phyloP scores from a whole-genome alignment of 164 flowering plant genomes.

The Paratinospora sagittata region DNA sequence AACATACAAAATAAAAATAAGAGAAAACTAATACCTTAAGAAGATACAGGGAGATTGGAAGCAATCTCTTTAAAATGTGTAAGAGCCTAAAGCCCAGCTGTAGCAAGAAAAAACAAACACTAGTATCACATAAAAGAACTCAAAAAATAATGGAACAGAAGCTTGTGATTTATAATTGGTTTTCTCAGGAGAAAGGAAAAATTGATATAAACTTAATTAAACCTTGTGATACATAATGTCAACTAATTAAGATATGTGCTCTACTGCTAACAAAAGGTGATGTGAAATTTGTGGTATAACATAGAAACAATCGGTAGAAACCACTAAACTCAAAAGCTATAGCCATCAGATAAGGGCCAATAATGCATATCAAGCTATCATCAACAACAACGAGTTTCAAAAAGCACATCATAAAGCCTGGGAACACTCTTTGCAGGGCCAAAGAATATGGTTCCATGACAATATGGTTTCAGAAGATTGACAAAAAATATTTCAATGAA shows the following conservation, averaged over 20 bases:
- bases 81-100: conserved; percentile 84
- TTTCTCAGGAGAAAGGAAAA: background rate
- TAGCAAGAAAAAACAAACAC: conserved; percentile 17
- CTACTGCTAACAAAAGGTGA: background rate
- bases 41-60: conserved; percentile 87
- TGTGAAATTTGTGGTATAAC: too few relatives aligned
- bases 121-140: background rate
- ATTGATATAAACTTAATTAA: background rate
- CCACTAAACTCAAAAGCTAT: too few relatives aligned
- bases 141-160: background rate
- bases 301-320: too few relatives aligned
- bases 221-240: too few relatives aligned
- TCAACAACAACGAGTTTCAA: too few relatives aligned
- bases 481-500: too few relatives aligned
- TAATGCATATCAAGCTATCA: too few relatives aligned
- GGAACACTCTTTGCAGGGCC: too few relatives aligned
- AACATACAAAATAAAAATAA: background rate
- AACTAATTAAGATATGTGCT: background rate
- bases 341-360: too few relatives aligned
- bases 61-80: conserved; percentile 85
- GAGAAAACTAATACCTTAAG: conserved; percentile 55
- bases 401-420: too few relatives aligned
- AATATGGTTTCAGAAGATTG: too few relatives aligned
- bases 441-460: too few relatives aligned
- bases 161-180: background rate